Evolutionary conservation across 1,284 basidiomycete genomes (phyloP).

Genomic region (Fomitopsis palustris): DNA sequence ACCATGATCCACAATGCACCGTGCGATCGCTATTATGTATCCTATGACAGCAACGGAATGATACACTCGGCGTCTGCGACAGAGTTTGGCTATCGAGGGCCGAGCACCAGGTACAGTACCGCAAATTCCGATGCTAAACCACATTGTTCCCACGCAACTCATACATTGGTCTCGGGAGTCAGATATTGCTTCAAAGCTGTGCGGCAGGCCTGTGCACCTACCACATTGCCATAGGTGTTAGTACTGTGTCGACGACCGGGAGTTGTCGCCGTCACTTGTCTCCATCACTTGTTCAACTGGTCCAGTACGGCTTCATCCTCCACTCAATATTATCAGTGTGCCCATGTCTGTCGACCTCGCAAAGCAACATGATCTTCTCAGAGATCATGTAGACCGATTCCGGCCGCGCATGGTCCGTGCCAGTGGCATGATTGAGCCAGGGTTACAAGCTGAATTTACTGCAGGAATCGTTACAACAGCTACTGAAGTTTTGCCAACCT

Average conservation of each 20-base stretch:
- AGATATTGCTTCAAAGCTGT: not conserved
- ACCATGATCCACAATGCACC: too few relatives aligned
- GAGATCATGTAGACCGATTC: not conserved
- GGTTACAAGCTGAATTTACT: not conserved
- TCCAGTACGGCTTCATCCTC: too few relatives aligned
- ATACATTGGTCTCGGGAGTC: not conserved
- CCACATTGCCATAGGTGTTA: not conserved
- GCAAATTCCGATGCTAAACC: not conserved
- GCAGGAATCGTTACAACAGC: not conserved
- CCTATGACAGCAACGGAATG: too few relatives aligned
- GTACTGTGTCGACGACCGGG: too few relatives aligned
- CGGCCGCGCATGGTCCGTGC: not conserved
- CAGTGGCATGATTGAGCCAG: too few relatives aligned
- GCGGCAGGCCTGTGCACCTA: not conserved
- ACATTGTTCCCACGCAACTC: not conserved
- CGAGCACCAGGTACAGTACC: not conserved
- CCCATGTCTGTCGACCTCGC: not conserved
- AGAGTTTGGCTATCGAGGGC: not conserved
- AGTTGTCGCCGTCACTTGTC: too few relatives aligned
- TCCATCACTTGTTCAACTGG: too few relatives aligned
- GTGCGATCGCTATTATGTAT: too few relatives aligned
- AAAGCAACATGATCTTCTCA: not conserved
- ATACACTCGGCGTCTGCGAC: not conserved
- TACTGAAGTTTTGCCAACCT: not conserved
- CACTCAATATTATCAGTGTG: not conserved